phyloP scores from a whole-genome alignment of 169 alveolate genomes.

The Plasmodium knowlesi region DNA sequence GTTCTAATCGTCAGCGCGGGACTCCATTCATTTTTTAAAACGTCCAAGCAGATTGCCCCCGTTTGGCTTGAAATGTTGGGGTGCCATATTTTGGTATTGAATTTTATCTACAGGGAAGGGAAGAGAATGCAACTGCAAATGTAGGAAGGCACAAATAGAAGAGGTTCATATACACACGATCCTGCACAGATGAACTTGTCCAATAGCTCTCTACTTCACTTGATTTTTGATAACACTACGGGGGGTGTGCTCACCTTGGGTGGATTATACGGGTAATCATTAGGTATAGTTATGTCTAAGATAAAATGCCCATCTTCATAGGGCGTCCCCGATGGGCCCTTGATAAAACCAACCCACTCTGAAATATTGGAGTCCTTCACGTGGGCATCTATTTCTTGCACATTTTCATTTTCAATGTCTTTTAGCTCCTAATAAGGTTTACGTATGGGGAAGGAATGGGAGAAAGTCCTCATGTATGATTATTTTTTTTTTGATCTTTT shows the following conservation, averaged over 20 bases:
- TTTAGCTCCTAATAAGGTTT: constrained; percentile 76
- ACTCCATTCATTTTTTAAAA: constrained; percentile 96
- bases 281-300: constrained; percentile 93
- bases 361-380: constrained; percentile 87
- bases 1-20: constrained; percentile 97
- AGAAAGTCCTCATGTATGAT: neutral
- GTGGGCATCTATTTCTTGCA: constrained; percentile 84
- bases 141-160: neutral
- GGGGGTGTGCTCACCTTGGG: constrained; percentile 77
- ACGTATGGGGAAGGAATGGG: neutral
- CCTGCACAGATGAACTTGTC: neutral
- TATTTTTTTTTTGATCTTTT: neutral
- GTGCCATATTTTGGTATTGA: constrained; percentile 97
- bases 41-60: constrained; percentile 97
- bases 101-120: constrained; percentile 88
- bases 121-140: neutral
- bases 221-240: neutral
- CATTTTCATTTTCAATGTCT: constrained; percentile 81
- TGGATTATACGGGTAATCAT: constrained; percentile 94
- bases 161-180: neutral
- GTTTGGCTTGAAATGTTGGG: constrained; percentile 95
- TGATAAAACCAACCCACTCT: constrained; percentile 92
- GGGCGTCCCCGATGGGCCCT: constrained; percentile 95
- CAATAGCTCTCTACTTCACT: neutral
- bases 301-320: constrained; percentile 94